Conservation (phyloP, 345 rosid genomes). For the Salix koriyanagi region DNA sequence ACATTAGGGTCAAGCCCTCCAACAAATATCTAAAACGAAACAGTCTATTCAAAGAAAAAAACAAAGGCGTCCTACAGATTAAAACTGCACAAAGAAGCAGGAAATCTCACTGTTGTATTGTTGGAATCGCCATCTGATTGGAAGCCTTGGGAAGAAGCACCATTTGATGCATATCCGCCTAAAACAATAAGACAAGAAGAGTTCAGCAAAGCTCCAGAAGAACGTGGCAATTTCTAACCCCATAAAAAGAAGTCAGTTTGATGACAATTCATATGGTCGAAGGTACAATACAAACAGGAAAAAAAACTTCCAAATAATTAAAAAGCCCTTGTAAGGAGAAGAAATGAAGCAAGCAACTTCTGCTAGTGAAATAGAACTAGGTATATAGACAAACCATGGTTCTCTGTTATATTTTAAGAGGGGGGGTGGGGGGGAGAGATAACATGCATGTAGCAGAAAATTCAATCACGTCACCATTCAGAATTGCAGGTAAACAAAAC, state of each 20-base stretch:
- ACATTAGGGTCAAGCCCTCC: slow-evolving; percentile 92
- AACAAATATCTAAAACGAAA: slow-evolving; percentile 73
- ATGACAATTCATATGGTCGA: not conserved
- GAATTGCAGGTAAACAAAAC: not conserved
- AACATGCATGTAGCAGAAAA: not conserved
- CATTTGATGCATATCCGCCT: slow-evolving; percentile 73
- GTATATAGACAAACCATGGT: not conserved
- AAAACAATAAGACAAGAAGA: not conserved
- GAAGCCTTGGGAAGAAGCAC: slow-evolving; percentile 42
- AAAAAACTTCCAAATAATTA: not conserved
- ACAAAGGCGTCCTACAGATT: slow-evolving; percentile 6
- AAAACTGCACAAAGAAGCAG: slow-evolving; percentile 14
- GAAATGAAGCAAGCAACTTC: not conserved
- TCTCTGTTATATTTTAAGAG: too few species aligned
- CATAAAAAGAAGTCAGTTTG: not conserved
- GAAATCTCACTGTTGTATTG: slow-evolving; percentile 73
- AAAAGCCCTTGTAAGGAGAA: not conserved
- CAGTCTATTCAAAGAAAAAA: slow-evolving; percentile 17
- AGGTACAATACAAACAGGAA: not conserved
- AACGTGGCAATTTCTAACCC: not conserved
- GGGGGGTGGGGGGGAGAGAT: not conserved
- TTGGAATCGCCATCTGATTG: slow-evolving; percentile 69
- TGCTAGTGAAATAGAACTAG: not conserved
- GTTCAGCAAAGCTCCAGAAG: not conserved
- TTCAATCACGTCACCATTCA: not conserved